Evolutionary conservation across 306 rosid genomes (phyloP), one percentile per base, ranked within the genome.

Genomic region (Dicorynia guianensis): DNA sequence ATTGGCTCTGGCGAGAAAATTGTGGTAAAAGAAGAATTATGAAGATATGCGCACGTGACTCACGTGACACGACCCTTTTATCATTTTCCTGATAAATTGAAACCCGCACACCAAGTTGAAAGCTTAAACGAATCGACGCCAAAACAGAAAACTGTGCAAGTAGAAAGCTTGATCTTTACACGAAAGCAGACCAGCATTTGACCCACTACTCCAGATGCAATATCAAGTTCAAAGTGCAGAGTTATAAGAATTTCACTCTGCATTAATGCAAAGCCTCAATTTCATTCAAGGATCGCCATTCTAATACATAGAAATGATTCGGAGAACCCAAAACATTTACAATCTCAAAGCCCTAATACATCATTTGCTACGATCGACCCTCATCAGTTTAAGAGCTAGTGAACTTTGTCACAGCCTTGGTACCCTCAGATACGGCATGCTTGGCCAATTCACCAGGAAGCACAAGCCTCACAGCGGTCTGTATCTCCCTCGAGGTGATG

Each of bases 341-440:
- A 42, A 8, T 8, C 49, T 3, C 8, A 63, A 12, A 12, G 48
- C 6, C 44, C 52, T 6, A n/a, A 6, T 4, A 4, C 0, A 15
- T 20, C 30, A 12, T 1, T 33, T 34, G 18, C 25, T 6, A 25
- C 3, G 46, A 1, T 13, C 1, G 15, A 3, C 42, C 56, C 40
- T 14, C 5, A 11, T 42, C 30, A 8, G 9, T 4, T 79, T 36
- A 83, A 46, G 82, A 71, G 52, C 87, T 83, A 0, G 87, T 83
- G 11, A 83, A 83, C 14, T 83, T 83, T 2, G 89, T 85, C 6
- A 85, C 87, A 0, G 87, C 87, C 65, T 85, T 85, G 5, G 89
- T 85, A 2, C 89, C 86, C 33, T 85, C 89, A 0, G 89, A 85
- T 0, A 85, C 87, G 0, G 82, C 89, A 14, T 82, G 89, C 69